phyloP scores from a whole-genome alignment of 2,329 filamentous ascomycete species.

The Calonectria pseudoturangicola region DNA sequence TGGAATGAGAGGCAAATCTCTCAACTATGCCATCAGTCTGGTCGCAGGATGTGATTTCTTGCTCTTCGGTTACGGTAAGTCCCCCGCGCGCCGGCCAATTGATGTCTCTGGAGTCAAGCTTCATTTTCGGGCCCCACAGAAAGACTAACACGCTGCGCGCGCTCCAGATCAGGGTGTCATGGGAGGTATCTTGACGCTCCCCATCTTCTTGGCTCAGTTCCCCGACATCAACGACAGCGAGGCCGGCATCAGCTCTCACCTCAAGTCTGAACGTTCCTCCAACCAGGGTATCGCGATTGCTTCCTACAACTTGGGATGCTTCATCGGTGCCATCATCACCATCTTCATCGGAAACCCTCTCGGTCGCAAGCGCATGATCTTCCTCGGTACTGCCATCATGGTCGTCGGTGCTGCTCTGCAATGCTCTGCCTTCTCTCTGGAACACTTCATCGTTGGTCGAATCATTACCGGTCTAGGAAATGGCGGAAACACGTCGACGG shows the following conservation, averaged over 20 bases:
- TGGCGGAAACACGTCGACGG: slow-evolving; percentile 73
- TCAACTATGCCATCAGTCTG: slow-evolving; percentile 82
- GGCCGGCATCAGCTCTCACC: slow-evolving; percentile 58
- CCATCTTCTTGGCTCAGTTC: slow-evolving; percentile 75
- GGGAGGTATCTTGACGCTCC: slow-evolving; percentile 83
- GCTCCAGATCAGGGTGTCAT: slow-evolving; percentile 83
- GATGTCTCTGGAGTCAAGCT: not conserved
- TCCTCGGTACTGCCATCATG: slow-evolving; percentile 75
- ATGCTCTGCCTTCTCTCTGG: slow-evolving; percentile 71
- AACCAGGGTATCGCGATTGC: slow-evolving; percentile 74
- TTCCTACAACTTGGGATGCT: slow-evolving; percentile 77
- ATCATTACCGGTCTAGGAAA: slow-evolving; percentile 76
- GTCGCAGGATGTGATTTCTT: slow-evolving; percentile 84
- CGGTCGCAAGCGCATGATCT: slow-evolving; percentile 75
- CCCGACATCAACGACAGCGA: slow-evolving; percentile 68
- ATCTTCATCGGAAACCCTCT: slow-evolving; percentile 79
- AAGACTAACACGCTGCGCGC: slow-evolving; percentile 3
- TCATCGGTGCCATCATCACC: slow-evolving; percentile 78
- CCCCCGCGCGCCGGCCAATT: not conserved
- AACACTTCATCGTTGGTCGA: slow-evolving; percentile 75
- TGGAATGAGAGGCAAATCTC: slow-evolving; percentile 78
- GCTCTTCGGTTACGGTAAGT: slow-evolving; percentile 73
- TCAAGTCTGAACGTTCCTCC: slow-evolving; percentile 66
- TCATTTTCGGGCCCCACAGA: not conserved
- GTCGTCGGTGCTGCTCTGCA: slow-evolving; percentile 76